Evolutionary conservation across 116 monocot species (phyloP).

Genomic region (Cymodocea nodosa): DNA sequence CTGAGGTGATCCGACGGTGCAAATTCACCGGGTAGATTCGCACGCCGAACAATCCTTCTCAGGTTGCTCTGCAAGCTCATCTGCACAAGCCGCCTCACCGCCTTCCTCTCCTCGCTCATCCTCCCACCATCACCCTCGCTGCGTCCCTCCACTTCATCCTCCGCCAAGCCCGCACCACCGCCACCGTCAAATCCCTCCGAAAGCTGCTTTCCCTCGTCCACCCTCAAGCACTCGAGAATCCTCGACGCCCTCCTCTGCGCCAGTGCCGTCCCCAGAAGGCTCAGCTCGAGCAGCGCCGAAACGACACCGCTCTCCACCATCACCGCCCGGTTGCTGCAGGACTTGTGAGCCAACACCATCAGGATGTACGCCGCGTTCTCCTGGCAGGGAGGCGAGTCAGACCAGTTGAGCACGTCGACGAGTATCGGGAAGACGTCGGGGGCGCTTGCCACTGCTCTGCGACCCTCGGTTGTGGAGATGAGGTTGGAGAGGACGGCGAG

Average conservation of each 20-base stretch:
- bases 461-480: conserved; percentile 42
- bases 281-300: conserved; percentile 60
- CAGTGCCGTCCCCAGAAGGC: conserved; percentile 50
- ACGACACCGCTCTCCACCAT: conserved; percentile 65
- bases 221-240: conserved; percentile 44
- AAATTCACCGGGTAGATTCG: conserved; percentile 56
- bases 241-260: conserved; percentile 79
- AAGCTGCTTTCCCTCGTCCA: conserved; percentile 49
- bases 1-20: conserved; percentile 35
- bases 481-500: conserved; percentile 61
- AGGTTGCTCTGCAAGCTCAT: conserved; percentile 76
- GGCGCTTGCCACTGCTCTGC: conserved; percentile 26
- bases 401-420: conserved; percentile 69
- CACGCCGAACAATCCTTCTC: conserved; percentile 48
- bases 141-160: conserved; percentile 10
- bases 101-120: conserved; percentile 59
- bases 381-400: conserved; percentile 64
- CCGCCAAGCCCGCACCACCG: not conserved
- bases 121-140: not conserved
- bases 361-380: conserved; percentile 81
- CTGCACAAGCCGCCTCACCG: conserved; percentile 61
- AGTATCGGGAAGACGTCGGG: conserved; percentile 38
- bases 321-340: conserved; percentile 24
- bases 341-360: conserved; percentile 78
- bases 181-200: conserved; percentile 24